Evolutionary conservation across 768 basidiomycete genomes (phyloP).

Genomic region (Lactarius hatsudake): DNA sequence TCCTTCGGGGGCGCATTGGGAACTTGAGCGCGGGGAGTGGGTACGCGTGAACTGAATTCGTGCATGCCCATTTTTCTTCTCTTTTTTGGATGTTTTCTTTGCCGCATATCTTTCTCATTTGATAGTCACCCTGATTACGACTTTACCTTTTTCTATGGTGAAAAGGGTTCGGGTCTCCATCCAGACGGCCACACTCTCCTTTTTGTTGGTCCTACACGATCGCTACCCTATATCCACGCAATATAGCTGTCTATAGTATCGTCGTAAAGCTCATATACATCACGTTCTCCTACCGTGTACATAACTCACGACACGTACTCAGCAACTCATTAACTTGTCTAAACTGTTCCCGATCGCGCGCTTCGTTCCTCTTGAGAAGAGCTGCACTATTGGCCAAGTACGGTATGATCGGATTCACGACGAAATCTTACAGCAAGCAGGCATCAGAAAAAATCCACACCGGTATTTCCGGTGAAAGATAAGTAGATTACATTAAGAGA

Average conservation of each 20-base stretch:
- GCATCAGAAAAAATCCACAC: too few relatives aligned
- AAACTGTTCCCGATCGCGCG: too few relatives aligned
- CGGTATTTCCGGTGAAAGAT: too few relatives aligned
- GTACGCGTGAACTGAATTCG: background rate
- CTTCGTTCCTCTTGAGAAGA: too few relatives aligned
- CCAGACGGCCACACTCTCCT: background rate
- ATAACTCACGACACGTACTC: background rate
- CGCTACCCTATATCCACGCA: background rate
- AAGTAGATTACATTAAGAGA: too few relatives aligned
- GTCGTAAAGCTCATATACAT: background rate
- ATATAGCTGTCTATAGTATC: background rate
- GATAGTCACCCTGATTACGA: background rate
- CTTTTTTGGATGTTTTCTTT: background rate
- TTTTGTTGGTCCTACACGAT: background rate
- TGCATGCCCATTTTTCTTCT: background rate
- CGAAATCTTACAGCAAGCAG: too few relatives aligned
- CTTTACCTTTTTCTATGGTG: background rate
- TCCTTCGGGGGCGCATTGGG: slow-evolving; percentile 34
- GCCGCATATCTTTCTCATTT: background rate
- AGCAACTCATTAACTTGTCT: background rate
- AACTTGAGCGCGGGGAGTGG: slow-evolving; percentile 12
- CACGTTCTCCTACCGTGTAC: background rate
- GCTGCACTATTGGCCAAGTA: too few relatives aligned
- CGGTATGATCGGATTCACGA: too few relatives aligned
- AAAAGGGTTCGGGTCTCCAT: background rate